Evolutionary conservation across 371 early-diverging fungal species (phyloP).

Genomic region (Mucor saturninus): DNA sequence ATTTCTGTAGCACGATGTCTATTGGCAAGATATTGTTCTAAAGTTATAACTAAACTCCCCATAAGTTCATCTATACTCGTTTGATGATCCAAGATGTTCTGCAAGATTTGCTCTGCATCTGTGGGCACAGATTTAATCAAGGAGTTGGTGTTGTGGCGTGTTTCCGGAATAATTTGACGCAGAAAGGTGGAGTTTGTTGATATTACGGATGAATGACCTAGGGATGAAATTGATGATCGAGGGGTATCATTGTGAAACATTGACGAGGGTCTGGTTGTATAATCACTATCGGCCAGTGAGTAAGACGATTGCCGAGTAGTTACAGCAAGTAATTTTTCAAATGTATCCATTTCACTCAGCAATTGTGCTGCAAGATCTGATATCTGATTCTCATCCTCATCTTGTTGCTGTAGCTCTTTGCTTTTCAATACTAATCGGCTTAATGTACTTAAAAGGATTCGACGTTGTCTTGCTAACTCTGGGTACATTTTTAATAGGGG

Average conservation of each 20-base stretch:
- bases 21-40: conserved; percentile 33
- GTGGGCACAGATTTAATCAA: conserved; percentile 32
- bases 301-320: conserved; percentile 10
- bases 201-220: conserved; percentile 23
- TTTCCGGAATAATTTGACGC: conserved; percentile 29
- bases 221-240: conserved; percentile 29
- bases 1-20: conserved; percentile 40
- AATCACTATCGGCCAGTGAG: conserved; percentile 10
- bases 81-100: conserved; percentile 39
- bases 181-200: conserved; percentile 20
- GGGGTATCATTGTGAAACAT: conserved; percentile 24
- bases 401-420: conserved; percentile 32
- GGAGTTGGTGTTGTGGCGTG: conserved; percentile 31
- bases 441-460: conserved; percentile 37
- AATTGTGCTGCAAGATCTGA: conserved; percentile 35
- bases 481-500: conserved; percentile 42
- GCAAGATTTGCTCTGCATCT: conserved; percentile 37
- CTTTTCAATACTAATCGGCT: conserved; percentile 52
- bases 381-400: conserved; percentile 18
- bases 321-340: conserved; percentile 30
- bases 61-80: conserved; percentile 35
- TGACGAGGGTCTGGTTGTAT: conserved; percentile 19
- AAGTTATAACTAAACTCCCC: conserved; percentile 19
- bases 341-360: conserved; percentile 33
- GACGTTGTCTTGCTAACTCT: conserved; percentile 47